phyloP scores from a whole-genome alignment of 345 rosid genomes.

The Erodium maritimum region DNA sequence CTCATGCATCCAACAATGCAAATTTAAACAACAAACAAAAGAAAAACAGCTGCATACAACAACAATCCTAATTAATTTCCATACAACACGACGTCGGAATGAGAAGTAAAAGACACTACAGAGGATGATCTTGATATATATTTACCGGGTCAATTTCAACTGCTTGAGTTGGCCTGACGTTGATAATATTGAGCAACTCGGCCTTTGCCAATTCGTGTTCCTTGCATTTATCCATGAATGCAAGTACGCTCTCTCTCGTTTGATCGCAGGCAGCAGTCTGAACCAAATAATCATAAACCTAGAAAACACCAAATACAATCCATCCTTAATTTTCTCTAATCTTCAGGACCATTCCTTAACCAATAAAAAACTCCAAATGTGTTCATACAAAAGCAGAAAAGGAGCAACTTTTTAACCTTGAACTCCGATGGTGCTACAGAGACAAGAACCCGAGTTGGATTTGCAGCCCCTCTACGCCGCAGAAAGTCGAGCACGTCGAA shows the following conservation, averaged over 20 bases:
- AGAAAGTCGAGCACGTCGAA: conserved; percentile 59
- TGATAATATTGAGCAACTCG: conserved; percentile 64
- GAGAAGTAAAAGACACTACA: not conserved
- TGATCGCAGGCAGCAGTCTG: conserved; percentile 49
- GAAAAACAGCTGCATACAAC: not conserved
- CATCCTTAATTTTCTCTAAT: not conserved
- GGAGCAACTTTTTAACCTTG: conserved; percentile 27
- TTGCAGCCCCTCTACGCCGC: conserved; percentile 69
- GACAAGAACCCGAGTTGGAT: conserved; percentile 35
- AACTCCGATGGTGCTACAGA: conserved; percentile 54
- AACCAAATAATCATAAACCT: conserved; percentile 67
- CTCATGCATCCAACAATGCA: too few relatives aligned
- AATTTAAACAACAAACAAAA: too few relatives aligned
- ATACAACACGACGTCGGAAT: not conserved
- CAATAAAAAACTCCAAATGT: too few relatives aligned
- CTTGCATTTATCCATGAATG: conserved; percentile 41
- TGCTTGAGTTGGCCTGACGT: conserved; percentile 37
- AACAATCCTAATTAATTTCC: not conserved
- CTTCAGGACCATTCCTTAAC: not conserved
- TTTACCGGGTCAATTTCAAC: conserved; percentile 54
- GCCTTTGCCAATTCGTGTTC: conserved; percentile 59
- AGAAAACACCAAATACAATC: conserved; percentile 6
- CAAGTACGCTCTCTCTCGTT: conserved; percentile 40
- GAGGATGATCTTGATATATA: not conserved
- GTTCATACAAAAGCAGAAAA: too few relatives aligned